Percentiles rank a stretch among this genome's conserved stretches.
phyloP scores from a whole-genome alignment of 768 basidiomycete species.

The Hericium erinaceus region DNA sequence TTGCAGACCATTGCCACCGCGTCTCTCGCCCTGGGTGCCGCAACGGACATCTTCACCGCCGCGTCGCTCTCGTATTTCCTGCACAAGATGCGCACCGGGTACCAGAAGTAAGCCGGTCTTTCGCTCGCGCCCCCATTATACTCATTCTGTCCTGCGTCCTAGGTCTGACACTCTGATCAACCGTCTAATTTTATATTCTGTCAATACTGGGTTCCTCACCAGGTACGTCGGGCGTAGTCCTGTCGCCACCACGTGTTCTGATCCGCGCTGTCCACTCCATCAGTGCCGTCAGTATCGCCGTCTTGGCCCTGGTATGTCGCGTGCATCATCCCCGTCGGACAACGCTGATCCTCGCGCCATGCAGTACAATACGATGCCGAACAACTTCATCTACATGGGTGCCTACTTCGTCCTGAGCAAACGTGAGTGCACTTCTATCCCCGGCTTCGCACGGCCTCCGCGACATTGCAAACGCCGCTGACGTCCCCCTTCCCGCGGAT shows the following conservation, averaged over 20 bases:
- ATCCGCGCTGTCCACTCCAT: conserved; percentile 2
- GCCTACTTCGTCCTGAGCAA: conserved; percentile 62
- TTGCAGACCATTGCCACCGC: conserved; percentile 36
- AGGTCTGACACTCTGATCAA: conserved; percentile 53
- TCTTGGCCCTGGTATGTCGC: conserved; percentile 43
- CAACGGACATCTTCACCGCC: conserved; percentile 45
- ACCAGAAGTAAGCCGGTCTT: conserved; percentile 26
- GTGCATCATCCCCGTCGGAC: neutral
- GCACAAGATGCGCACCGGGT: conserved; percentile 42
- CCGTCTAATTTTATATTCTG: conserved; percentile 45
- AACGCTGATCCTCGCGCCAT: neutral
- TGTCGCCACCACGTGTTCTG: neutral
- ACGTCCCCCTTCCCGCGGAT: neutral
- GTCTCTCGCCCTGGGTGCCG: conserved; percentile 39
- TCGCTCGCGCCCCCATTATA: neutral
- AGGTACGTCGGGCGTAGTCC: conserved; percentile 27
- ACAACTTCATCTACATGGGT: conserved; percentile 50
- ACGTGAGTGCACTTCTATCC: conserved; percentile 10
- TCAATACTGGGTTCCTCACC: conserved; percentile 57
- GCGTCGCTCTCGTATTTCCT: conserved; percentile 45
- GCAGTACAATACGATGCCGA: conserved; percentile 47
- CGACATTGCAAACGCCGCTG: no score
- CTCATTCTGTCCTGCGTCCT: neutral
- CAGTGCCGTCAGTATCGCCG: conserved; percentile 39
- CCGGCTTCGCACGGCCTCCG: no score